Base-by-base conservation (phyloP, 306 rosid species). In the Cercis canadensis region DNA sequence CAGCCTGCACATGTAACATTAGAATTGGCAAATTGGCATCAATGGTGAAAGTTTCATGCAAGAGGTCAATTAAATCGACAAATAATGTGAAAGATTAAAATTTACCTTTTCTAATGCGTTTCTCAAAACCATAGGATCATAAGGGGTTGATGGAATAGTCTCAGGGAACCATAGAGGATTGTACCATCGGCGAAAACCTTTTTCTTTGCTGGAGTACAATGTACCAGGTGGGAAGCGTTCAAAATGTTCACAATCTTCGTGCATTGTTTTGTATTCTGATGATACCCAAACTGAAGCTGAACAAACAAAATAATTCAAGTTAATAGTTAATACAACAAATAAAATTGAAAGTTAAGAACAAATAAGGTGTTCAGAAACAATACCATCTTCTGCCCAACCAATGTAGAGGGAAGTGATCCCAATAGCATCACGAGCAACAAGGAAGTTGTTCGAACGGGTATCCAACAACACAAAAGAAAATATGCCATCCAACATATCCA, bases 321-420 rank as follows among this genome's bases (percentile, higher is more conserved):
- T 24, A 24, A 24, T 24, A 3, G 29, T 24, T 24, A 1, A 3
- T 24, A 1, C 29, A 24, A 24, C 16, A 34, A 4, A 43, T 62
- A n/a, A n/a, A n/a, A n/a, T n/a, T n/a, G n/a, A n/a, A n/a, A n/a
- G n/a, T n/a, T n/a, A n/a, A n/a, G n/a, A n/a, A n/a, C n/a, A n/a
- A n/a, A n/a, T n/a, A n/a, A n/a, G n/a, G n/a, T n/a, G n/a, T n/a
- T n/a, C n/a, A n/a, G n/a, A n/a, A n/a, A n/a, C n/a, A 21, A 69
- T 89, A 92, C 97, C 97, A 77, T 95, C 96, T n/a, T 84, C 87
- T 58, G 96, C 94, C 97, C 99, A 95, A 13, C 99, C 99, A 74
- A 95, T 87, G 69, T 95, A 95, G 46, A 95, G 87, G 67, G 96
- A 84, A 71, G 97, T 95, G 67, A 95, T 88, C 4, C 99, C 97